These are phyloP conservation scores for Agrocybe praecox DNA, from an alignment of 768 basidiomycete species.

Conservation along the genomic window DNA sequence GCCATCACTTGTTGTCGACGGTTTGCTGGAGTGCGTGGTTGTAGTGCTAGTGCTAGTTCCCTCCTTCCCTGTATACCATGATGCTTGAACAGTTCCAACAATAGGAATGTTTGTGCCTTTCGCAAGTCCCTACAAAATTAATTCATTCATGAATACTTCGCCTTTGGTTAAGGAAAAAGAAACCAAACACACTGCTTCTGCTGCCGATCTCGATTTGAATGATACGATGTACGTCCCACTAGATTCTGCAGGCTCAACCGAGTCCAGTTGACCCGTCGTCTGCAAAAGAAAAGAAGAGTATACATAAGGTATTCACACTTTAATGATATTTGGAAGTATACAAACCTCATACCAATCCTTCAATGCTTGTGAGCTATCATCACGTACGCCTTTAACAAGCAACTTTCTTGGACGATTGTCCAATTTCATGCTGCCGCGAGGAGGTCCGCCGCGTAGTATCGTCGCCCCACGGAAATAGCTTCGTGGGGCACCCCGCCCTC, in stretches of 20 bases:
- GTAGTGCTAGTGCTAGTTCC: constrained; percentile 13
- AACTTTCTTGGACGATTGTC: constrained; percentile 89
- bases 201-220: constrained; percentile 72
- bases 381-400: constrained; percentile 65
- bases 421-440: constrained; percentile 80
- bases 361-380: constrained; percentile 57
- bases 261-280: constrained; percentile 74
- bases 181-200: constrained; percentile 64
- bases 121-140: constrained; percentile 57
- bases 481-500: constrained; percentile 59
- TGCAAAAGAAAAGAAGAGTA: constrained; percentile 24
- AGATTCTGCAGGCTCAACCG: constrained; percentile 52
- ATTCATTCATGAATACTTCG: neutral
- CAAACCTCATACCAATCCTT: constrained; percentile 84
- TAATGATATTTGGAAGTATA: neutral
- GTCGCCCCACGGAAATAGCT: constrained; percentile 59
- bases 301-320: constrained; percentile 5
- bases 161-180: neutral
- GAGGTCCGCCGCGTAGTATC: constrained; percentile 66
- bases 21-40: constrained; percentile 20
- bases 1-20: constrained; percentile 12
- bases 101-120: constrained; percentile 71
- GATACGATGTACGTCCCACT: constrained; percentile 51
- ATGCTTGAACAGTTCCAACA: constrained; percentile 64
- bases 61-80: constrained; percentile 57